Evolutionary conservation across 2,329 filamentous ascomycete genomes (phyloP).

Genomic region (Geoglossum cookeanum): DNA sequence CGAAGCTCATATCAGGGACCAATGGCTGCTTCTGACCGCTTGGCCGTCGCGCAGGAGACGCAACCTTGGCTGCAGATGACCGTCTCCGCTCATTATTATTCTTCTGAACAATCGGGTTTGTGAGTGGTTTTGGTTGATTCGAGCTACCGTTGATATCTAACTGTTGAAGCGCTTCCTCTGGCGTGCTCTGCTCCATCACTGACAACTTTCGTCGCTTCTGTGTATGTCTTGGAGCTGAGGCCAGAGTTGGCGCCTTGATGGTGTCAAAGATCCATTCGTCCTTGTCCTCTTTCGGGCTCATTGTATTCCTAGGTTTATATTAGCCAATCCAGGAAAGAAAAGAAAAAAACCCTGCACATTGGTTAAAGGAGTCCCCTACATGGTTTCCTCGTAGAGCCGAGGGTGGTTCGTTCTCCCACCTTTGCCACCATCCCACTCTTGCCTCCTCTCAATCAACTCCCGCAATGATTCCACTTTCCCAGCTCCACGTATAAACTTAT

Average conservation of each 20-base stretch:
- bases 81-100: neutral
- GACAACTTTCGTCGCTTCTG: constrained; percentile 27
- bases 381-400: constrained; percentile 84
- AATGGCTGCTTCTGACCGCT: constrained; percentile 50
- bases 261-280: constrained; percentile 96
- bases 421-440: constrained; percentile 61
- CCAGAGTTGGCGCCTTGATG: constrained; percentile 48
- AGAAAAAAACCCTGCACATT: neutral
- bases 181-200: constrained; percentile 15
- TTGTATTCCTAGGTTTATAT: constrained; percentile 32
- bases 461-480: constrained; percentile 78
- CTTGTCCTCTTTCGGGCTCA: constrained; percentile 46
- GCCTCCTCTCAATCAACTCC: constrained; percentile 67
- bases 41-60: neutral
- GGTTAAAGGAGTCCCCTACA: constrained; percentile 28
- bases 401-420: constrained; percentile 44
- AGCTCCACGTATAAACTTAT: constrained; percentile 72
- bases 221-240: constrained; percentile 35
- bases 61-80: neutral
- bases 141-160: neutral
- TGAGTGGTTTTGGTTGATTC: neutral
- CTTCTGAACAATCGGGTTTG: neutral
- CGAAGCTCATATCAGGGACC: constrained; percentile 79
- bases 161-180: neutral
- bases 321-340: constrained; percentile 7